phyloP scores from a whole-genome alignment of 2,329 filamentous ascomycete genomes.

The Podosphaera fusca region DNA sequence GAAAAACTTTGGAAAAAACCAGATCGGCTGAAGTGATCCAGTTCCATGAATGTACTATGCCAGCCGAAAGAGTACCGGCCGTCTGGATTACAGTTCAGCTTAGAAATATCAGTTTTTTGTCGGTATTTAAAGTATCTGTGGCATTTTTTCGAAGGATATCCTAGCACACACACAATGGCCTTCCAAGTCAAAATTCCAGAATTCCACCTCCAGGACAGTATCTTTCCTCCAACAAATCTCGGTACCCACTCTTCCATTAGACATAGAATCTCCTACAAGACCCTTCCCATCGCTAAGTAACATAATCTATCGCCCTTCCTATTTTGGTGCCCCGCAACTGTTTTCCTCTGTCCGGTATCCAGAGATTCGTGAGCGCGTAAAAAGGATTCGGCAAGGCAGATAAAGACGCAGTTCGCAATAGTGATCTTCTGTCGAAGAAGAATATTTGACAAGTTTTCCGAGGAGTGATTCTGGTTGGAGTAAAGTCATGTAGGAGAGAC shows the following conservation, averaged over 20 bases:
- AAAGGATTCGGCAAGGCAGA: no score
- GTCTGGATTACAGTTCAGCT: not conserved
- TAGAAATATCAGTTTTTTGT: not conserved
- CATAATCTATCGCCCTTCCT: not conserved
- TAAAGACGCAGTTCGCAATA: no score
- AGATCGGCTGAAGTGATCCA: not conserved
- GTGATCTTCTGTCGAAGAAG: no score
- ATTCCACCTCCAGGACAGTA: not conserved
- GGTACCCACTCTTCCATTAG: not conserved
- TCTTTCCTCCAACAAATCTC: not conserved
- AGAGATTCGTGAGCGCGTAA: no score
- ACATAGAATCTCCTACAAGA: no score
- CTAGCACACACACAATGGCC: no score
- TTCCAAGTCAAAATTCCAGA: no score
- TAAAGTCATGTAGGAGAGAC: no score
- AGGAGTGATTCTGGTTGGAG: no score
- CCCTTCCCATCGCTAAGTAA: no score
- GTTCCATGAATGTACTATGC: not conserved
- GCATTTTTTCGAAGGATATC: not conserved
- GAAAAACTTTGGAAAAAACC: not conserved
- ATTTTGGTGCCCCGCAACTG: not conserved
- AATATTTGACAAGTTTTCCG: no score
- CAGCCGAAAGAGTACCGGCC: not conserved
- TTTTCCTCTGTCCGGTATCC: not conserved
- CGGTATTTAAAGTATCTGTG: not conserved